These are phyloP conservation scores for Debaryomyces castellii DNA, from an alignment of 805 yeast genomes.

Conservation along the genomic window DNA sequence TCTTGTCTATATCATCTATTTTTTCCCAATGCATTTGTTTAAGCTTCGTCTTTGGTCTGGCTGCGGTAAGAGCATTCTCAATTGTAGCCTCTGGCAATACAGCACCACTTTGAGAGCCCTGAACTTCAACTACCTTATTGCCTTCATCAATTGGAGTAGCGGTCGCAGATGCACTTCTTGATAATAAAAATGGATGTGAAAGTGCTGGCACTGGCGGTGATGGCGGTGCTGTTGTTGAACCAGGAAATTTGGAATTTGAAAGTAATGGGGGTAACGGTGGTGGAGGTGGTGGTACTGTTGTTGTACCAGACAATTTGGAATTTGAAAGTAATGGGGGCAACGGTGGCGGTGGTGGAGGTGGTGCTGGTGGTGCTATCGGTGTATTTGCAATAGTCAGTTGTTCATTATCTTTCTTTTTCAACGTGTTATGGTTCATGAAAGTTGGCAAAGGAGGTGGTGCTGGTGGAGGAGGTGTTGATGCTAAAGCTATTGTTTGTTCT, in stretches of 20 bases:
- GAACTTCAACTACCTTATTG: too few species aligned
- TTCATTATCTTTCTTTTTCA: too few species aligned
- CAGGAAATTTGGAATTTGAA: constrained; percentile 3
- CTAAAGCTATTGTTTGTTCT: too few species aligned
- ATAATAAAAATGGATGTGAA: constrained; percentile 14
- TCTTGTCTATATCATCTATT: constrained; percentile 76
- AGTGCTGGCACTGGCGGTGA: constrained; percentile 9
- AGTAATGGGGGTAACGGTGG: constrained; percentile 1
- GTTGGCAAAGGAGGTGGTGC: constrained; percentile 18
- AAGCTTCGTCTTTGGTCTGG: constrained; percentile 70
- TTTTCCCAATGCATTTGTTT: constrained; percentile 98
- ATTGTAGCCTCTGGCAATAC: neutral
- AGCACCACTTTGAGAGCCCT: neutral
- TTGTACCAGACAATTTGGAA: constrained; percentile 6
- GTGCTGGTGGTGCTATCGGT: too few species aligned
- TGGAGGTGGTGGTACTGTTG: constrained; percentile 19
- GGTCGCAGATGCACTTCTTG: constrained; percentile 1
- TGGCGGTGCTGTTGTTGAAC: constrained; percentile 15
- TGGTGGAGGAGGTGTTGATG: constrained; percentile 10
- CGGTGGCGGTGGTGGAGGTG: constrained; percentile 17
- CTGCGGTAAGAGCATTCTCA: neutral
- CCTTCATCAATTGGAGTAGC: neutral
- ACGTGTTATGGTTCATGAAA: too few species aligned
- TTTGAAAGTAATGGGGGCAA: neutral
- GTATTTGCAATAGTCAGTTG: too few species aligned